A percentile compares a stretch with the other conserved stretches of the same genome.
Evolutionary conservation across 192 early-diverging fungal species (phyloP).

Genomic region (Cladochytrium replicatum): DNA sequence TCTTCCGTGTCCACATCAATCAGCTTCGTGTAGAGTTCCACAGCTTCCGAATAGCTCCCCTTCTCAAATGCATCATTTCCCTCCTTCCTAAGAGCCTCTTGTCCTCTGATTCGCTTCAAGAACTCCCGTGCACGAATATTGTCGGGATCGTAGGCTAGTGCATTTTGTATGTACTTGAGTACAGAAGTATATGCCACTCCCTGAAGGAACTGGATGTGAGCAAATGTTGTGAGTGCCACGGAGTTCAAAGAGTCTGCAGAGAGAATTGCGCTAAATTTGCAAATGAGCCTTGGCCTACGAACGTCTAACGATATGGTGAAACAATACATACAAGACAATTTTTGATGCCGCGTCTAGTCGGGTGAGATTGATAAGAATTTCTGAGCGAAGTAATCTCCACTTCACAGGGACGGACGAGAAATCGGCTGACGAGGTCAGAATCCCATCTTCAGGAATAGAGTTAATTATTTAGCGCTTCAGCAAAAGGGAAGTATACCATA

Average conservation of each 20-base stretch:
- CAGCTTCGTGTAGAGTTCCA: conserved; percentile 56
- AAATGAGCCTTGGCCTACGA: background rate
- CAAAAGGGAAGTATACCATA: too few species aligned
- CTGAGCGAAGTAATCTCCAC: conserved; percentile 57
- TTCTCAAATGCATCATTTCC: conserved; percentile 68
- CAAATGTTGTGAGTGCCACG: conserved; percentile 58
- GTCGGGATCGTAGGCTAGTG: conserved; percentile 71
- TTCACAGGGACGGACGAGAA: too few species aligned
- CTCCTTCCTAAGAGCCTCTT: conserved; percentile 57
- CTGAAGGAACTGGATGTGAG: conserved; percentile 59
- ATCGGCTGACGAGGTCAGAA: too few species aligned
- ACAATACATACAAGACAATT: conserved; percentile 37
- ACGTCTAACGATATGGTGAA: conserved; percentile 4
- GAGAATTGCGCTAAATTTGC: conserved; percentile 39
- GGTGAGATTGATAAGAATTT: conserved; percentile 50
- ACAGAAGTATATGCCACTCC: conserved; percentile 34
- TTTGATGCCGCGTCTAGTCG: conserved; percentile 54
- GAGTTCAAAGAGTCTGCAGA: conserved; percentile 53
- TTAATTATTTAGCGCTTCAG: too few species aligned
- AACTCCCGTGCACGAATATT: conserved; percentile 54
- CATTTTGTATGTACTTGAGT: conserved; percentile 30
- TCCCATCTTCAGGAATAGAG: too few species aligned
- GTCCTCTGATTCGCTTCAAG: conserved; percentile 47
- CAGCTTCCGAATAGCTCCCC: conserved; percentile 46
- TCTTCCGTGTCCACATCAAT: conserved; percentile 57